These are phyloP conservation scores for Aspergillus carlsbadensis DNA, from an alignment of 495 filamentous ascomycete species.

Conservation along the genomic window DNA sequence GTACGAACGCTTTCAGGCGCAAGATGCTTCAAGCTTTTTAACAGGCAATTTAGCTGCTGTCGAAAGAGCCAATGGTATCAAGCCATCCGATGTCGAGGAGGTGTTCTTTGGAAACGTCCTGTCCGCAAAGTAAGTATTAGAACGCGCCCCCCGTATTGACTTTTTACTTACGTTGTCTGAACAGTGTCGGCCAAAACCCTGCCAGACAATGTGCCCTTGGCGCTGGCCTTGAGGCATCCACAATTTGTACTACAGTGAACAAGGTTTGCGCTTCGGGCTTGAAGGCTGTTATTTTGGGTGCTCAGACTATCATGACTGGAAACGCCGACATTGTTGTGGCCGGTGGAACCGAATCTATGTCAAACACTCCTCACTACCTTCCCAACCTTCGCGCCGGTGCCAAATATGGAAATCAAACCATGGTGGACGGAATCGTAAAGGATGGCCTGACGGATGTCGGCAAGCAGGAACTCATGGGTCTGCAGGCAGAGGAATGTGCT, in stretches of 20 bases:
- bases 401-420: slow-evolving; percentile 83
- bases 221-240: slow-evolving; percentile 75
- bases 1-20: slow-evolving; percentile 42
- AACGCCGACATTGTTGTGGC: slow-evolving; percentile 87
- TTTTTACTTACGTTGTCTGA: slow-evolving; percentile 10
- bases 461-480: slow-evolving; percentile 90
- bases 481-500: slow-evolving; percentile 89
- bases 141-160: not conserved
- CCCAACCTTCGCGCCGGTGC: slow-evolving; percentile 76
- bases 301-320: slow-evolving; percentile 95
- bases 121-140: slow-evolving; percentile 73
- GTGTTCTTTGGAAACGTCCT: slow-evolving; percentile 98
- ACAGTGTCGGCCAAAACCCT: slow-evolving; percentile 92
- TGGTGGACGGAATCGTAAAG: slow-evolving; percentile 87
- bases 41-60: slow-evolving; percentile 64
- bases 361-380: slow-evolving; percentile 95
- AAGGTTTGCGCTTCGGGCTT: slow-evolving; percentile 95
- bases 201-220: slow-evolving; percentile 89
- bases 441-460: slow-evolving; percentile 90
- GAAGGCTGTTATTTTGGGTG: slow-evolving; percentile 92
- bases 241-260: slow-evolving; percentile 91
- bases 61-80: slow-evolving; percentile 79
- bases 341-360: slow-evolving; percentile 96
- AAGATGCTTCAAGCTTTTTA: slow-evolving; percentile 13
- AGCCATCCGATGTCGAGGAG: slow-evolving; percentile 84